These are phyloP conservation scores for Fusarium sp. DNA, from an alignment of 2,329 filamentous ascomycete genomes.

Conservation along the genomic window DNA sequence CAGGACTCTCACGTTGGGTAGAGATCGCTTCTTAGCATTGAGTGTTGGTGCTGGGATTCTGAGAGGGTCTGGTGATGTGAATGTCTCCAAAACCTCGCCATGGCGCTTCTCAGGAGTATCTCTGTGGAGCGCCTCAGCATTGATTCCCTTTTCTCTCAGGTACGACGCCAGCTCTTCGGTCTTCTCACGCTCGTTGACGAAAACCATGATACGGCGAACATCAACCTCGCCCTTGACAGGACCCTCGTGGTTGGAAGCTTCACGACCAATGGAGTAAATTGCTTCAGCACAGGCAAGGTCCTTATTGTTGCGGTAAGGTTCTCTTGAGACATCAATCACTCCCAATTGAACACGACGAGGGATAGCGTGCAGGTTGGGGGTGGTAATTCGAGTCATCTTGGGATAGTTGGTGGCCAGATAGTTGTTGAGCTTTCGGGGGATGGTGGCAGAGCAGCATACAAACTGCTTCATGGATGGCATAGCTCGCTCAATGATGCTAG, in stretches of 20 bases:
- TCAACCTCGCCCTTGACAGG: conserved; percentile 67
- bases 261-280: conserved; percentile 92
- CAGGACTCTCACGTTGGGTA: conserved; percentile 87
- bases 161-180: conserved; percentile 84
- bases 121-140: conserved; percentile 84
- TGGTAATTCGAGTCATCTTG: conserved; percentile 85
- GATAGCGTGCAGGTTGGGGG: conserved; percentile 95
- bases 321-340: conserved; percentile 88
- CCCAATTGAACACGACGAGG: conserved; percentile 93
- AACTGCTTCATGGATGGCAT: conserved; percentile 86
- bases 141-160: conserved; percentile 85
- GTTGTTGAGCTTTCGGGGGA: conserved; percentile 87
- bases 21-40: conserved; percentile 57
- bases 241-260: conserved; percentile 69
- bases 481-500: conserved; percentile 82
- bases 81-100: conserved; percentile 79
- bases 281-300: conserved; percentile 92
- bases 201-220: conserved; percentile 89
- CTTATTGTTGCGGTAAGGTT: conserved; percentile 95
- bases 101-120: conserved; percentile 84
- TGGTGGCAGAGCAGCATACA: conserved; percentile 94
- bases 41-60: conserved; percentile 47
- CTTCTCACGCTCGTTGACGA: conserved; percentile 95
- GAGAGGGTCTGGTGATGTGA: conserved; percentile 67
- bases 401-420: conserved; percentile 87